Percentiles rank a stretch among this genome's conserved stretches.
phyloP scores from a whole-genome alignment of 2,329 filamentous ascomycete genomes.

The Cyphellophora attinorum region DNA sequence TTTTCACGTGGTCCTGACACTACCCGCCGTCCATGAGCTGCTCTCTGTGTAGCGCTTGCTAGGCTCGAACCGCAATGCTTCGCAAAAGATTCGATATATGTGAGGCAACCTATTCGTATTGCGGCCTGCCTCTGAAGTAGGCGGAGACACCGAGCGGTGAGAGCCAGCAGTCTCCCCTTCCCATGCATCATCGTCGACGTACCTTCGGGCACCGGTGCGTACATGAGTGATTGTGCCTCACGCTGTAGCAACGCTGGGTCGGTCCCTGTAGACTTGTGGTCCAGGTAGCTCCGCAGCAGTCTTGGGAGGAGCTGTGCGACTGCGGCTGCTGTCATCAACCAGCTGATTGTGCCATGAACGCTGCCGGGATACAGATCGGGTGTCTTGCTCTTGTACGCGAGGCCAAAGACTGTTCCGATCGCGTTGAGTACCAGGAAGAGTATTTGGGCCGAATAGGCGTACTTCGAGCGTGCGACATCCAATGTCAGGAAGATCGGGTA shows the following conservation, averaged over 20 bases:
- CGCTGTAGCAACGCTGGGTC: conserved; percentile 35
- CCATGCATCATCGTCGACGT: too few relatives aligned
- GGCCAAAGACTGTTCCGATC: conserved; percentile 54
- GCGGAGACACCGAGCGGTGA: conserved; percentile 58
- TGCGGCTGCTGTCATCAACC: conserved; percentile 67
- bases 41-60: too few relatives aligned
- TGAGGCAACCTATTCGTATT: too few relatives aligned
- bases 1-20: too few relatives aligned
- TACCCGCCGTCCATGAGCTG: too few relatives aligned
- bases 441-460: conserved; percentile 61
- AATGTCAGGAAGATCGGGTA: conserved; percentile 53
- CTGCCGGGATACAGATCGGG: conserved; percentile 82
- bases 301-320: conserved; percentile 61
- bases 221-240: conserved; percentile 41
- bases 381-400: conserved; percentile 68
- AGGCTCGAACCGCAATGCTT: too few relatives aligned
- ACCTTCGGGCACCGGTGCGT: conserved; percentile 57
- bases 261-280: conserved; percentile 31
- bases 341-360: conserved; percentile 79
- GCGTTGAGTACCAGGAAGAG: conserved; percentile 55
- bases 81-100: too few relatives aligned
- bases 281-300: conserved; percentile 52
- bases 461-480: conserved; percentile 59
- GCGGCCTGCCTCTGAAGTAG: conserved; percentile 41
- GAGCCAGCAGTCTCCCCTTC: conserved; percentile 65